These are phyloP conservation scores for Lactuca saligna DNA, from an alignment of 129 eudicot species.

Conservation along the genomic window DNA sequence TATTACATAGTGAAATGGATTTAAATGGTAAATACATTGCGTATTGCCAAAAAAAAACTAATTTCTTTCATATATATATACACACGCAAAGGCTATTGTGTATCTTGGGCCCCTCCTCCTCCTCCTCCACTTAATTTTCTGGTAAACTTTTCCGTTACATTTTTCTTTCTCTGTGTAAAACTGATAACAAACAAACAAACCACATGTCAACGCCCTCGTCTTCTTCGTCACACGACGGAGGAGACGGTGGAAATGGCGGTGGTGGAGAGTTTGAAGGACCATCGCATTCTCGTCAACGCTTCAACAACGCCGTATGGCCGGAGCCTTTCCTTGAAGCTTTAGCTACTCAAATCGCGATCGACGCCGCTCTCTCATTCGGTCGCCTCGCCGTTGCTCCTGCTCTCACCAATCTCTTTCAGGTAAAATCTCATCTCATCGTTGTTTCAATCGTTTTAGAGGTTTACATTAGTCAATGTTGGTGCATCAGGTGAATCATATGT, in stretches of 20 bases:
- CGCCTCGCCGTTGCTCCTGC: constrained; percentile 86
- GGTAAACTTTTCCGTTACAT: constrained; percentile 26
- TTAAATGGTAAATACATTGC: neutral
- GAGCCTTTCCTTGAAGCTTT: constrained; percentile 88
- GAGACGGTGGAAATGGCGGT: constrained; percentile 29
- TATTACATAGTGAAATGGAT: neutral
- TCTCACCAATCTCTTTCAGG: constrained; percentile 70
- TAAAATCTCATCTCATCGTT: neutral
- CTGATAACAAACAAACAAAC: constrained; percentile 29
- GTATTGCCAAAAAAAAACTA: neutral
- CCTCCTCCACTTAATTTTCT: constrained; percentile 5
- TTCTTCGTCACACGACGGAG: constrained; percentile 40
- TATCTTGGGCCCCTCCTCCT: constrained; percentile 26
- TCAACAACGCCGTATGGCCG: constrained; percentile 69
- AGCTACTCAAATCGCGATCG: constrained; percentile 64
- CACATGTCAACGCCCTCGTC: constrained; percentile 54
- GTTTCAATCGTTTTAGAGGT: neutral
- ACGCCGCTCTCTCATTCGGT: constrained; percentile 55
- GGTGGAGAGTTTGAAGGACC: constrained; percentile 41
- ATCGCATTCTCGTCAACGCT: constrained; percentile 49
- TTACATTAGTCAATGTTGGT: neutral
- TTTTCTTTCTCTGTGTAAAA: constrained; percentile 13
- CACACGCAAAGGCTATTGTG: constrained; percentile 3
- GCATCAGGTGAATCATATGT: neutral
- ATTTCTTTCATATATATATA: neutral